A percentile compares a stretch with the other conserved stretches of the same genome.
These are phyloP conservation scores for Chernovozyma aurita DNA, from an alignment of 1,139 yeast species.

Conservation along the genomic window DNA sequence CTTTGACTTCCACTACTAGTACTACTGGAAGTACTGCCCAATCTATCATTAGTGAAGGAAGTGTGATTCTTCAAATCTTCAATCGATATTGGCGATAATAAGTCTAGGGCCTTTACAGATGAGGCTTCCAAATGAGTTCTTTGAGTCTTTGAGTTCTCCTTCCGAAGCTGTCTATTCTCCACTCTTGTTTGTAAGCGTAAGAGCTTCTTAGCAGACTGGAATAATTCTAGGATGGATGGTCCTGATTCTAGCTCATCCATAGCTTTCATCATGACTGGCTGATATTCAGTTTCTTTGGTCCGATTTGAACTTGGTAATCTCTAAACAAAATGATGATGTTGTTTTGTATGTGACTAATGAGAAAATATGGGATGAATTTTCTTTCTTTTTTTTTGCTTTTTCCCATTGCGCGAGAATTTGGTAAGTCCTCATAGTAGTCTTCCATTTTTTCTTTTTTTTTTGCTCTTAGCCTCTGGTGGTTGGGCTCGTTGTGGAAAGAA, in stretches of 20 bases:
- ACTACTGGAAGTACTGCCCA: not conserved
- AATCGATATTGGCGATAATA: conserved; percentile 39
- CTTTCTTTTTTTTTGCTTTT: conserved; percentile 2
- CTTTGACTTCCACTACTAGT: not conserved
- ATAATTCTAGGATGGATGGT: conserved; percentile 42
- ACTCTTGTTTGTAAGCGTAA: conserved; percentile 38
- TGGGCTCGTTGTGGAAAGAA: too few species aligned
- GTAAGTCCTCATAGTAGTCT: too few species aligned
- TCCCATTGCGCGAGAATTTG: not conserved
- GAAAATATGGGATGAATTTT: not conserved
- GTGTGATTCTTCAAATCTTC: conserved; percentile 22
- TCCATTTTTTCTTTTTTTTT: too few species aligned
- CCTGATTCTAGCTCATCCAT: conserved; percentile 11
- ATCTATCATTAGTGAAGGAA: conserved; percentile 2
- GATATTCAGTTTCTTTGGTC: too few species aligned
- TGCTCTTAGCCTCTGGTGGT: too few species aligned
- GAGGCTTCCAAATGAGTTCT: conserved; percentile 7
- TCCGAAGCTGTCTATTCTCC: conserved; percentile 38
- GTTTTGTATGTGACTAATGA: not conserved
- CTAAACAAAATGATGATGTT: too few species aligned
- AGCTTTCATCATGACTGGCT: conserved; percentile 4
- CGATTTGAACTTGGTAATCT: too few species aligned
- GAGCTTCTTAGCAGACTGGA: conserved; percentile 40
- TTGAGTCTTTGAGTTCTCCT: conserved; percentile 27
- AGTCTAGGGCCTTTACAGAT: conserved; percentile 22